Evolutionary conservation across 2,329 filamentous ascomycete genomes (phyloP), one percentile per base, ranked within the genome.

Genomic region (Pestalotiopsis sp.): DNA sequence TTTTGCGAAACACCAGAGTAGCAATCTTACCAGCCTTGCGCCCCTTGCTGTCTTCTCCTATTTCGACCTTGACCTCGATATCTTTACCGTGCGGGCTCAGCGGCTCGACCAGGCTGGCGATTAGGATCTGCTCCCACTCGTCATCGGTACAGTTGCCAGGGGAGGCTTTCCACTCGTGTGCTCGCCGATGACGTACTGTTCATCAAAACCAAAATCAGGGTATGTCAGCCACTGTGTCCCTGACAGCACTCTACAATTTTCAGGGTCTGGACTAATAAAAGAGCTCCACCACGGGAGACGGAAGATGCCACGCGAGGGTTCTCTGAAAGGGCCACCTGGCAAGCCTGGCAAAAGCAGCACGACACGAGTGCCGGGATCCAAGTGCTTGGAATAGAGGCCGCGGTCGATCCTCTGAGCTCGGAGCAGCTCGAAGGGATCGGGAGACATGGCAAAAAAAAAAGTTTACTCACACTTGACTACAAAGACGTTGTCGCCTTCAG

Each of bases 121-220:
- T 80, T 20, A 95, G 79, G 64, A 92, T 86, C 14, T 79, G 75
- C 76, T 90, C 85, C 92, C 92, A 95, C 78, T 94, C 90, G n/a
- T 85, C 81, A 68, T 87, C 81, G 25, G 85, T 83, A 70, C 86
- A 86, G n/a, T 84, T 83, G 64, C 84, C 86, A 72, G 85, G 88
- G 73, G 84, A 83, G 31, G 83, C 80, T 71, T 85, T 87, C 62
- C 91, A 81, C 9, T 85, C 83, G 49, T 83, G 80, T 65, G 88
- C 79, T 49, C 82, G 83, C 73, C 84, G 85, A 69, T 91, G 88
- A 76, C 86, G 87, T 72, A 92, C 87, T 88, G 75, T 71, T 72
- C 39, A 61, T 23, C 14, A 31, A 56, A 70, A 70, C 68, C 7
- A 52, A 68, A 68, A 73, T 69, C 64, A 67, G 56, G 63, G 27